phyloP scores from a whole-genome alignment of 2,329 filamentous ascomycete species.

The Fusarium euwallaceae region DNA sequence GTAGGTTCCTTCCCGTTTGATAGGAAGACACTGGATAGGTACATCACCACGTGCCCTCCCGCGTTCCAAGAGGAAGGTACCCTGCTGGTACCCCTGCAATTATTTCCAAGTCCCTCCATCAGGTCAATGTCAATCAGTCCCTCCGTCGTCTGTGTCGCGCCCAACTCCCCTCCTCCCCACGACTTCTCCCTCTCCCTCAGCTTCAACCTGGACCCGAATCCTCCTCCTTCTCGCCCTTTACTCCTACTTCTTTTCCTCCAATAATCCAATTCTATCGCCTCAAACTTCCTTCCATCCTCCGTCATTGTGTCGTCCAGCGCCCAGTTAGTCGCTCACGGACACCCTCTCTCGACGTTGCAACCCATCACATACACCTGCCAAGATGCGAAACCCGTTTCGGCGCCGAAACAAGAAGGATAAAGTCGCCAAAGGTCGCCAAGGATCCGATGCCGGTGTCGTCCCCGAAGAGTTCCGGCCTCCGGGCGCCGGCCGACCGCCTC shows the following conservation, averaged over 20 bases:
- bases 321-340: slow-evolving; percentile 12
- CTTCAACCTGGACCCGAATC: slow-evolving; percentile 13
- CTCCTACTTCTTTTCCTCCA: slow-evolving; percentile 13
- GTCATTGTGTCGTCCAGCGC: not conserved
- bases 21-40: slow-evolving; percentile 16
- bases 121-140: not conserved
- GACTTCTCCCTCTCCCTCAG: slow-evolving; percentile 21
- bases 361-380: slow-evolving; percentile 27
- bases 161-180: slow-evolving; percentile 31
- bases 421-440: slow-evolving; percentile 41
- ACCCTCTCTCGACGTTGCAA: slow-evolving; percentile 7
- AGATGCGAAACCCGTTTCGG: slow-evolving; percentile 55
- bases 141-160: not conserved
- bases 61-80: slow-evolving; percentile 34
- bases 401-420: slow-evolving; percentile 55
- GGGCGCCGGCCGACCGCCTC: slow-evolving; percentile 42
- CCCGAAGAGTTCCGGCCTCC: slow-evolving; percentile 49
- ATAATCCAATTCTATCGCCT: slow-evolving; percentile 2
- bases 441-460: slow-evolving; percentile 41
- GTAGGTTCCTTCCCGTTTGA: slow-evolving; percentile 4
- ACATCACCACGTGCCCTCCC: slow-evolving; percentile 35
- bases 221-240: slow-evolving; percentile 3
- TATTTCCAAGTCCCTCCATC: slow-evolving; percentile 36
- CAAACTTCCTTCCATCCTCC: slow-evolving; percentile 7
- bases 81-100: slow-evolving; percentile 36